A percentile compares a stretch with the other conserved stretches of the same genome.
phyloP scores from a whole-genome alignment of 176 grass and related monocot species.

The Pontederia crassipes region DNA sequence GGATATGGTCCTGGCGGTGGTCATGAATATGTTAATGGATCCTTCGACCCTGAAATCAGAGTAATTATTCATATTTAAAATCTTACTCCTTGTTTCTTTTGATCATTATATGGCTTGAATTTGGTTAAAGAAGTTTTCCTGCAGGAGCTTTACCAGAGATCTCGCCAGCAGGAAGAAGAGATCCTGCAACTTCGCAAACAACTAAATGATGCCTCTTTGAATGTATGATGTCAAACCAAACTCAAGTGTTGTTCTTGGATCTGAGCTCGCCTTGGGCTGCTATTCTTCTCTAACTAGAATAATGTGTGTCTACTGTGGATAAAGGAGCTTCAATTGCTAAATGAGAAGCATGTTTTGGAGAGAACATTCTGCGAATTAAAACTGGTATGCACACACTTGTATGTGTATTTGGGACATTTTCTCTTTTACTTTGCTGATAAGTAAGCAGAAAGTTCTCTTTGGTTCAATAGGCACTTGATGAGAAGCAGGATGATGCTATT shows the following conservation, averaged over 20 bases:
- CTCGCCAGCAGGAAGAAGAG: slow-evolving; percentile 70
- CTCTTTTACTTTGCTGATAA: slow-evolving; percentile 4
- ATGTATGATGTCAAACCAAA: slow-evolving; percentile 32
- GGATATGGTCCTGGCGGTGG: neutral
- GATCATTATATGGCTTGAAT: neutral
- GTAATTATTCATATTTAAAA: neutral
- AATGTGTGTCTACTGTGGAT: slow-evolving; percentile 18
- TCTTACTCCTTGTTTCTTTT: neutral
- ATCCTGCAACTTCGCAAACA: slow-evolving; percentile 63
- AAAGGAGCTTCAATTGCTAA: slow-evolving; percentile 69
- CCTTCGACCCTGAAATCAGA: neutral
- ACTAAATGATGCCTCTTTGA: slow-evolving; percentile 64
- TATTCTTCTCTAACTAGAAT: slow-evolving; percentile 21
- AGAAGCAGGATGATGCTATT: slow-evolving; percentile 88
- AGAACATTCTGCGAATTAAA: slow-evolving; percentile 80
- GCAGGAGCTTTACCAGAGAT: slow-evolving; percentile 59
- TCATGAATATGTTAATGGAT: neutral
- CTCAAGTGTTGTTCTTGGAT: neutral
- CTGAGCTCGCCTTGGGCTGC: neutral
- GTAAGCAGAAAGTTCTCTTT: neutral
- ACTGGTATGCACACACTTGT: slow-evolving; percentile 44
- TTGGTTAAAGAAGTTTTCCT: neutral
- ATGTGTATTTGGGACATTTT: slow-evolving; percentile 3
- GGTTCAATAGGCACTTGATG: slow-evolving; percentile 61
- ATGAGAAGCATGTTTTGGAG: slow-evolving; percentile 91